Percentiles rank a stretch among this genome's conserved stretches.
Evolutionary conservation across 495 filamentous ascomycete species (phyloP).

Genomic region (Xylaria telfairii): DNA sequence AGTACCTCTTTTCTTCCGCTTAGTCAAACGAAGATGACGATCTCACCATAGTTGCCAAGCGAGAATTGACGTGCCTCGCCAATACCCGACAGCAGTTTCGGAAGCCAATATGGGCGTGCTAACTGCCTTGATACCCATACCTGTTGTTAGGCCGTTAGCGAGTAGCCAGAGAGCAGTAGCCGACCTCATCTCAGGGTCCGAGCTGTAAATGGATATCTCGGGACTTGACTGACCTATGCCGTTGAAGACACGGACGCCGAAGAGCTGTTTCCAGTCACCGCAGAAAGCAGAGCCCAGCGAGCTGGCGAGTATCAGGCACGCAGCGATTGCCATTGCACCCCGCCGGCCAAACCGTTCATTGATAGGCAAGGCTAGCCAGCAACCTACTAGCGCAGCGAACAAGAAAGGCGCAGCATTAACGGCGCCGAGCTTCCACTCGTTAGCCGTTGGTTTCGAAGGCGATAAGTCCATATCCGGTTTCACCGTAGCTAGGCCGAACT

Average conservation of each 20-base stretch:
- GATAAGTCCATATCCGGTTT: no score
- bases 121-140: slow-evolving; percentile 44
- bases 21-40: neutral
- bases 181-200: neutral
- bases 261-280: slow-evolving; percentile 28
- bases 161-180: neutral
- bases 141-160: slow-evolving; percentile 21
- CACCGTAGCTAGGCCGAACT: slow-evolving; percentile 23
- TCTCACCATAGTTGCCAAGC: slow-evolving; percentile 44
- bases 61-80: slow-evolving; percentile 41
- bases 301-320: slow-evolving; percentile 38
- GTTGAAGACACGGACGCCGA: slow-evolving; percentile 35
- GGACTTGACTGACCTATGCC: slow-evolving; percentile 35
- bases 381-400: slow-evolving; percentile 36
- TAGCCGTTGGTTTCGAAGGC: neutral
- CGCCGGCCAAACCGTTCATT: slow-evolving; percentile 39
- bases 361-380: slow-evolving; percentile 39
- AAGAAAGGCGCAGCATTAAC: slow-evolving; percentile 36
- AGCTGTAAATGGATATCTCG: neutral
- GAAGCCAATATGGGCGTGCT: slow-evolving; percentile 42
- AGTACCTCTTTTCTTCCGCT: neutral
- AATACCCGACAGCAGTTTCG: slow-evolving; percentile 42
- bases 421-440: slow-evolving; percentile 33
- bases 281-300: slow-evolving; percentile 35
- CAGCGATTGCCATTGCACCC: slow-evolving; percentile 38